Base-by-base conservation (phyloP, 2,329 filamentous ascomycete species). In the Laburnicola sp. region DNA sequence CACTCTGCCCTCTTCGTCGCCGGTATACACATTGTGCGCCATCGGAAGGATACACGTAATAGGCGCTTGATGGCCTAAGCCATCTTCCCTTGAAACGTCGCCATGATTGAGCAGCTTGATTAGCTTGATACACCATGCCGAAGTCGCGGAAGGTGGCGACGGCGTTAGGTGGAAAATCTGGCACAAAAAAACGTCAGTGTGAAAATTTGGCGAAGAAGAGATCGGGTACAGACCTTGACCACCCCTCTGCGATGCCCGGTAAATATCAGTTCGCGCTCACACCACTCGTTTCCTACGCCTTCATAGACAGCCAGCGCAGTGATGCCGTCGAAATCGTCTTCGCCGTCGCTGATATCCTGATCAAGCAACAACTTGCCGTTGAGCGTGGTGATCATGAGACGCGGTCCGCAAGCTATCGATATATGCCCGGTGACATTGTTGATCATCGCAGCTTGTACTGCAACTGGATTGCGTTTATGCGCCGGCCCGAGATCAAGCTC, bases 351-450 rank as follows among this genome's bases (percentile, higher is more conserved):
- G 0, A 96, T 83, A 31, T 88, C 87, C 70, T 96, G 90, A 50
- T 94, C 86, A 0, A 97, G 78, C 2, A 99, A 78, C 1, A 92
- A 72, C 5, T 88, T 84, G 3, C 94, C 94, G 62, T 99, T 99
- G 32, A 99, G 81, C 0, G 90, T 93, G 71, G 90, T 97, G 1
- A 99, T 74, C 3, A 87, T 77, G 32, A 96, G 80, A 32, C 87
- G 84, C 2, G 85, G 82, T 0, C 89, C 88, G 6, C 86, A 86
- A 69, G 91, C 94, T 3, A 99, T 79, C 68, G 95, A 81, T 40
- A 99, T 91, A 64, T 96, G 90, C 8, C 94, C 94, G 0, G 88
- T 91, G 1, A 93, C 86, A 65, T 96, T 92, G 68, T 96, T 96
- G 72, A 99, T 91, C 8, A 82, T 81, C 0, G 91, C 90, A 59